Evolutionary conservation across 192 early-diverging fungal species (phyloP), one percentile per base, ranked within the genome.

Genomic region (Linnemannia hyalina): DNA sequence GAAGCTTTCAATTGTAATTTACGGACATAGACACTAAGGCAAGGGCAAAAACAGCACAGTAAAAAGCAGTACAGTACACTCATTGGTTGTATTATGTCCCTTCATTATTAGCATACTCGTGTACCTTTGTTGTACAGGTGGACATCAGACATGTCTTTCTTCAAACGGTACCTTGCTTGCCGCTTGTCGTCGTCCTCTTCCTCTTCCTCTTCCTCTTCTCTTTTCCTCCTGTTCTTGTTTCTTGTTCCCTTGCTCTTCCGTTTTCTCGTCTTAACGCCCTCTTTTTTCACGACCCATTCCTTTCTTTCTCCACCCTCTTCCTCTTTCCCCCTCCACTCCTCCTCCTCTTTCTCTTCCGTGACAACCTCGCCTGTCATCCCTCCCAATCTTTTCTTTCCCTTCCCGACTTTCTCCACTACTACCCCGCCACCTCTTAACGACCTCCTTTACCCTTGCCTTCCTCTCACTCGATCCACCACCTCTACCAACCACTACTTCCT

Each of bases 361-460:
- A 47, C 47, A 38, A 68, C 47, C 36, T 41, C 32, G 68, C 44
- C 16, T 68, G 75, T 18, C 76, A 70, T 78, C 76, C 76, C 13
- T 54, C 20, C 76, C 76, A 36, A 6, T 36, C 15, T 18, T 38
- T 10, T 26, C 38, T 49, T 41, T 15, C 9, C 36, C 23, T 35
- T 41, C 0, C 16, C 16, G 52, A 23, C 22, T 18, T 18, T 44
- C 4, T 18, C 47, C 16, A 52, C 49, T 16, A 10, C 23, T 20
- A 20, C 5, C 49, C 20, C 20, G 5, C 47, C 16, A 20, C 49
- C 18, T 22, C 68, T 41, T 40, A 22, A 70, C 68, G 35, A 22
- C 68, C 8, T 2, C 36, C 26, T 36, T 38, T 9, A 8, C 9
- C 11, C 15, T 22, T 35, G 3, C 11, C 4, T 35, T 16, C 11